Evolutionary conservation across 805 yeast genomes (phyloP).

Genomic region (Nakazawaea holstii): DNA sequence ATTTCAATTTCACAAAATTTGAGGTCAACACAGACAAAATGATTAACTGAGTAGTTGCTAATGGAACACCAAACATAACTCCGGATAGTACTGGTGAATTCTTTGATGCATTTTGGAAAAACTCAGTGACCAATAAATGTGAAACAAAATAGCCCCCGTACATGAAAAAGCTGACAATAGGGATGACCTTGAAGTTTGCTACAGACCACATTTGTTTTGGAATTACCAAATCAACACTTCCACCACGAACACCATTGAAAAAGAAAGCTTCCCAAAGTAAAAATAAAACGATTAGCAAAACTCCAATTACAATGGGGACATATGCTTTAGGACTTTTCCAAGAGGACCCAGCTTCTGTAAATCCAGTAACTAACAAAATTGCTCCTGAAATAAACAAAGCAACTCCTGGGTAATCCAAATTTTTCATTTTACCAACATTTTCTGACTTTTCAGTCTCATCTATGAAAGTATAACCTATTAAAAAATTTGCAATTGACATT

Average conservation of each 20-base stretch:
- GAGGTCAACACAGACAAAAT: background rate
- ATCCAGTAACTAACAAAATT: conserved; percentile 34
- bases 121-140: background rate
- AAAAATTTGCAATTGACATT: conserved; percentile 15
- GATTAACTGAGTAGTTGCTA: too few species aligned
- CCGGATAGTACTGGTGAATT: background rate
- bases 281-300: conserved; percentile 21
- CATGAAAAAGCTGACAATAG: conserved; percentile 10
- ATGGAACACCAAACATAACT: background rate
- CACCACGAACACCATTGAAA: conserved; percentile 13
- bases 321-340: conserved; percentile 38
- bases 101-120: background rate
- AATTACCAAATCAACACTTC: conserved; percentile 18
- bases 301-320: conserved; percentile 35
- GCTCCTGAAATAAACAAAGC: conserved; percentile 28
- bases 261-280: conserved; percentile 25
- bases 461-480: conserved; percentile 23
- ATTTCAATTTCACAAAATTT: background rate
- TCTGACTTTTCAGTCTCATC: conserved; percentile 15
- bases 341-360: conserved; percentile 38
- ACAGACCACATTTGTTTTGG: conserved; percentile 23
- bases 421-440: conserved; percentile 15
- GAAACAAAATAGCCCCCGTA: background rate
- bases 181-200: conserved; percentile 20
- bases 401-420: conserved; percentile 32